A percentile compares a stretch with the other conserved stretches of the same genome.
phyloP scores from a whole-genome alignment of 2,329 filamentous ascomycete genomes.

The Trichoderma sp. region DNA sequence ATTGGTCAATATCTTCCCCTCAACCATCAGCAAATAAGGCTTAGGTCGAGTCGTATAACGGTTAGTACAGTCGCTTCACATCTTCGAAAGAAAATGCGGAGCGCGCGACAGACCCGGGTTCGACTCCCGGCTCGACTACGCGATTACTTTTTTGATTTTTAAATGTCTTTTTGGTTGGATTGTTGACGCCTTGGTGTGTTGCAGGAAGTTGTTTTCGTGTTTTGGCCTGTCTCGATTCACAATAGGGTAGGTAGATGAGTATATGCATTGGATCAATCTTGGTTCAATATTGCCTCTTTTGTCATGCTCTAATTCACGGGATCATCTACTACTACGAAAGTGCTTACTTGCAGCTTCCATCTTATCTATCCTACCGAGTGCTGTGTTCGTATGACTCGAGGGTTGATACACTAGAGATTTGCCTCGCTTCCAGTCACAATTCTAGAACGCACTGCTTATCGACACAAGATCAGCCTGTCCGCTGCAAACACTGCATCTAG shows the following conservation, averaged over 20 bases:
- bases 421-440: neutral
- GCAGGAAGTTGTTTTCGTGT: no score
- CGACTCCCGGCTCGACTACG: conserved; percentile 18
- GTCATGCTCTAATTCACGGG: no score
- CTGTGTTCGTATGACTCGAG: neutral
- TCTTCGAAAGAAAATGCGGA: conserved; percentile 4
- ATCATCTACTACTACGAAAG: neutral
- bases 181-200: neutral
- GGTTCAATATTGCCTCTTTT: neutral
- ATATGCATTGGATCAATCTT: neutral
- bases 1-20: neutral
- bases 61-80: conserved; percentile 17
- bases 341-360: no score
- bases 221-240: no score
- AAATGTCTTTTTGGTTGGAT: neutral
- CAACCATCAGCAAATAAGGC: neutral
- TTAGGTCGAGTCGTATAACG: conserved; percentile 17
- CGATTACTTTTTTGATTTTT: neutral
- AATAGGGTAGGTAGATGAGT: neutral
- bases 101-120: conserved; percentile 17
- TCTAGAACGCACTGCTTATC: neutral
- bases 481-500: neutral
- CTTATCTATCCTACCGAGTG: neutral
- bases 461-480: neutral
- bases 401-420: neutral